phyloP scores from a whole-genome alignment of 148 eudicot genomes.

The Chenopodium quinoa region DNA sequence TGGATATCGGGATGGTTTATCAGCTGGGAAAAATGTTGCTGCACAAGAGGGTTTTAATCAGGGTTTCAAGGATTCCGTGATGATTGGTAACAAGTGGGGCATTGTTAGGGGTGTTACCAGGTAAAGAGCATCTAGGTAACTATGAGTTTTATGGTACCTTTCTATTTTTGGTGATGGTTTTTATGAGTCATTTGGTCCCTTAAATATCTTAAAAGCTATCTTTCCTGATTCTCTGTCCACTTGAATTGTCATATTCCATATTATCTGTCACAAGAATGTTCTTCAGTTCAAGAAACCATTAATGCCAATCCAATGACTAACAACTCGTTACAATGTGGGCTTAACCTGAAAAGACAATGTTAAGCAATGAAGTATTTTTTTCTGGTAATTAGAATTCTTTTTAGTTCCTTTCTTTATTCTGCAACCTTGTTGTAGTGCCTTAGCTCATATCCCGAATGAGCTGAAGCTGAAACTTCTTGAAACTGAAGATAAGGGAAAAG shows the following conservation, averaged over 20 bases:
- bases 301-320: not conserved
- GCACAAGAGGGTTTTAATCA: constrained; percentile 85
- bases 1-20: constrained; percentile 82
- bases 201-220: not conserved
- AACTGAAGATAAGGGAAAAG: constrained; percentile 43
- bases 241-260: not conserved
- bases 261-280: not conserved
- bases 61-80: constrained; percentile 70
- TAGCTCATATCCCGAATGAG: constrained; percentile 55
- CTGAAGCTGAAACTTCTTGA: constrained; percentile 51
- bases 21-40: constrained; percentile 67
- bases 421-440: constrained; percentile 43
- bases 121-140: constrained; percentile 31
- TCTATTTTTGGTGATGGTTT: not conserved
- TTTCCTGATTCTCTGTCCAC: not conserved
- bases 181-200: not conserved
- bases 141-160: not conserved
- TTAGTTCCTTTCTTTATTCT: not conserved
- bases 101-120: constrained; percentile 78
- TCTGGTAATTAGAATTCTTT: not conserved
- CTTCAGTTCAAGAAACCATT: too few relatives aligned
- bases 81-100: constrained; percentile 71
- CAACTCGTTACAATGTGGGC: not conserved
- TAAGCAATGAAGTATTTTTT: not conserved
- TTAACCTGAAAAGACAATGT: not conserved